These are phyloP conservation scores for Geranomyces variabilis DNA, from an alignment of 192 early-diverging fungal genomes.

Conservation along the genomic window DNA sequence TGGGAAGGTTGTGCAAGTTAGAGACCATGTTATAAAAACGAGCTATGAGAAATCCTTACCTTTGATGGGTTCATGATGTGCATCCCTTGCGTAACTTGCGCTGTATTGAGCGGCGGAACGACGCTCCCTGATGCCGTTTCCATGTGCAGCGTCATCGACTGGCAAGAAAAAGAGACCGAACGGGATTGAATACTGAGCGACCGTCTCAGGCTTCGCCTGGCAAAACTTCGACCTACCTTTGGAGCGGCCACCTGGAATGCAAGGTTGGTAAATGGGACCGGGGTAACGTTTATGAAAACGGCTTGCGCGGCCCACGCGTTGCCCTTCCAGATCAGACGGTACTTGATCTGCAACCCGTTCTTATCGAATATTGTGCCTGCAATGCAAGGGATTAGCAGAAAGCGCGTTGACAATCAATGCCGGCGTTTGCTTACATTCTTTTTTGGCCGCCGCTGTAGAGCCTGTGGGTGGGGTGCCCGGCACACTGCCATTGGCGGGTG, in stretches of 20 bases:
- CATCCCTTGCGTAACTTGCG: conserved; percentile 48
- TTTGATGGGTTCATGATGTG: conserved; percentile 46
- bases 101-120: conserved; percentile 52
- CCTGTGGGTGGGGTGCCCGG: conserved; percentile 19
- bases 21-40: not conserved
- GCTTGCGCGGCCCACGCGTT: conserved; percentile 39
- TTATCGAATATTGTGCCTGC: conserved; percentile 51
- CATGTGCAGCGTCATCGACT: conserved; percentile 56
- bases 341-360: conserved; percentile 61
- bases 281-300: conserved; percentile 59
- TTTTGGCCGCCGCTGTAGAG: not conserved
- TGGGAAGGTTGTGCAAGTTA: too few species aligned
- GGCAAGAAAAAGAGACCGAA: not conserved
- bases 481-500: not conserved
- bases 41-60: too few species aligned
- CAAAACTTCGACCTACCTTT: conserved; percentile 40
- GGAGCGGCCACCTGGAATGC: conserved; percentile 57
- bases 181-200: not conserved
- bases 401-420: too few species aligned
- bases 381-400: not conserved
- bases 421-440: not conserved
- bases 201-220: not conserved
- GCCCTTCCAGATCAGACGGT: conserved; percentile 29
- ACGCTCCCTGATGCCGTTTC: conserved; percentile 44
- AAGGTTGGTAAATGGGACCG: conserved; percentile 53